phyloP scores from a whole-genome alignment of 1,284 basidiomycete genomes.

The Trichosporon sp. region DNA sequence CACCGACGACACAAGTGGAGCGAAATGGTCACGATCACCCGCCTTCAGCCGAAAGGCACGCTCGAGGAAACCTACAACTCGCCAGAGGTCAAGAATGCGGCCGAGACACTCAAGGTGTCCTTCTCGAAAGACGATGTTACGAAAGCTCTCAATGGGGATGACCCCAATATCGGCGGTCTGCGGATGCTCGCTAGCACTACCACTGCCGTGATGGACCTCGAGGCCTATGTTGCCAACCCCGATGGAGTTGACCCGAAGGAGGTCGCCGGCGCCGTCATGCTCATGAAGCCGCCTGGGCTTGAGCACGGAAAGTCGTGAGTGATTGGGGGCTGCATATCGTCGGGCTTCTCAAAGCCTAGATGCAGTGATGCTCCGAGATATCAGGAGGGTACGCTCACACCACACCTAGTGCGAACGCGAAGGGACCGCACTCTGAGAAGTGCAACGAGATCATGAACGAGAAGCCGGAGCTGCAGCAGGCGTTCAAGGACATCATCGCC shows the following conservation, averaged over 20 bases:
- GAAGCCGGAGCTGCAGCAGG: neutral
- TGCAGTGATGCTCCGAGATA: too few species aligned
- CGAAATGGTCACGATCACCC: neutral
- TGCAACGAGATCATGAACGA: neutral
- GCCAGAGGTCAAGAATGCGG: constrained; percentile 4
- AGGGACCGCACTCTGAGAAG: constrained; percentile 9
- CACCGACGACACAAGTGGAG: neutral
- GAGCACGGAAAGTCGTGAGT: constrained; percentile 18
- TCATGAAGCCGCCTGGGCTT: constrained; percentile 14
- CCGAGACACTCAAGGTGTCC: neutral
- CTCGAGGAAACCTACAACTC: neutral
- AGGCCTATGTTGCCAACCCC: constrained; percentile 8
- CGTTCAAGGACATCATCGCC: constrained; percentile 7
- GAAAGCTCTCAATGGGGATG: constrained; percentile 4
- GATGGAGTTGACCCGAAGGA: neutral
- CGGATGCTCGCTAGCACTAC: constrained; percentile 1
- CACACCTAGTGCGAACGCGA: constrained; percentile 3
- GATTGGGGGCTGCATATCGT: too few species aligned
- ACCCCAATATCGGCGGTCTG: neutral
- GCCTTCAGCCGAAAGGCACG: neutral
- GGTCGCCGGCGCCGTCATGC: constrained; percentile 8
- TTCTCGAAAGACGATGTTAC: constrained; percentile 6
- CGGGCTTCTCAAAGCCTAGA: too few species aligned
- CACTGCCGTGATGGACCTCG: constrained; percentile 9
- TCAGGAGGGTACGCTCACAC: neutral